A percentile compares a stretch with the other conserved stretches of the same genome.
phyloP scores from a whole-genome alignment of 768 basidiomycete species.

The Trametes cingulata region DNA sequence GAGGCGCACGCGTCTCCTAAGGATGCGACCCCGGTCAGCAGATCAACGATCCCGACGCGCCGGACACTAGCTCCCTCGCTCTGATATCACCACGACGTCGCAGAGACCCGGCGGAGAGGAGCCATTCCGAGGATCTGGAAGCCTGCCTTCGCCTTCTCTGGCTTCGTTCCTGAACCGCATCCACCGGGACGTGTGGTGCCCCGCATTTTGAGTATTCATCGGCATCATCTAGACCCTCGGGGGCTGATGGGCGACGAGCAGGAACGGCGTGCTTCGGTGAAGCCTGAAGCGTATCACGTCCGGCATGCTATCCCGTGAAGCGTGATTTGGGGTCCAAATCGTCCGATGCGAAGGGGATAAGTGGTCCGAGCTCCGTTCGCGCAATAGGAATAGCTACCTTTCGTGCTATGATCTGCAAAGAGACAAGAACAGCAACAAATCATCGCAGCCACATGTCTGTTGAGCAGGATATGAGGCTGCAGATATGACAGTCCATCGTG shows the following conservation, averaged over 20 bases:
- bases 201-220: background rate
- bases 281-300: slow-evolving; percentile 1
- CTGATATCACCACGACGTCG: background rate
- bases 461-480: background rate
- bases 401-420: background rate
- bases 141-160: slow-evolving; percentile 4
- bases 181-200: slow-evolving; percentile 1
- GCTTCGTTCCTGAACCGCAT: slow-evolving; percentile 9
- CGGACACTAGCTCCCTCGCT: background rate
- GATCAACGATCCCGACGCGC: background rate
- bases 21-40: background rate
- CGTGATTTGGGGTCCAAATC: slow-evolving; percentile 15
- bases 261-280: background rate
- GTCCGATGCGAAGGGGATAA: background rate
- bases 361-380: slow-evolving; percentile 4
- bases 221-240: background rate
- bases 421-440: background rate
- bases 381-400: background rate
- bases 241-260: background rate
- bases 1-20: background rate
- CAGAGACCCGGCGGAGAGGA: slow-evolving; percentile 2
- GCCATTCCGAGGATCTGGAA: slow-evolving; percentile 12
- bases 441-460: background rate
- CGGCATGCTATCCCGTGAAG: background rate
- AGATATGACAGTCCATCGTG: background rate